A percentile compares a stretch with the other conserved stretches of the same genome.
Evolutionary conservation across 371 early-diverging fungal species (phyloP).

Genomic region (Mucor irregularis): DNA sequence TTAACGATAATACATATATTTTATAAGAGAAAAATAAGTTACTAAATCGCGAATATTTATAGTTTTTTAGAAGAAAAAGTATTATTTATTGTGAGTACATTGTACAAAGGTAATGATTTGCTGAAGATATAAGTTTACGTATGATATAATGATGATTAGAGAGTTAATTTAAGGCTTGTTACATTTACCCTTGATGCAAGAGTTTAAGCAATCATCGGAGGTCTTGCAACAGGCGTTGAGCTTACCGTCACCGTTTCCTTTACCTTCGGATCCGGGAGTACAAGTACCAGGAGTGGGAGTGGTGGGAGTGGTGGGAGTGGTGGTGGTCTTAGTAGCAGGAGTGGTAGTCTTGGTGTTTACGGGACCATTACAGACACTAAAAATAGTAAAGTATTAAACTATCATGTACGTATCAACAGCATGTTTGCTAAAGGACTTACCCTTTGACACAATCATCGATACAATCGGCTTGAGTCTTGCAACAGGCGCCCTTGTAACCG

Average conservation of each 20-base stretch:
- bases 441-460: conserved; percentile 3
- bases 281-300: conserved; percentile 5
- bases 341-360: not conserved
- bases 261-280: conserved; percentile 2
- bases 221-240: conserved; percentile 13
- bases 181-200: conserved; percentile 6
- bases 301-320: not conserved
- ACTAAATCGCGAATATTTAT: too few species aligned
- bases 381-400: too few species aligned
- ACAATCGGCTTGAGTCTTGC: conserved; percentile 9
- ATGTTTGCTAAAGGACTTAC: too few species aligned
- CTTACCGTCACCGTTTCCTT: conserved; percentile 12
- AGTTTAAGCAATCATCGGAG: conserved; percentile 7
- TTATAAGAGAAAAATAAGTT: too few species aligned
- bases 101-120: too few species aligned
- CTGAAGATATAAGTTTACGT: not conserved
- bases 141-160: not conserved
- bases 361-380: conserved; percentile 10
- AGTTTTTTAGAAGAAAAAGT: too few species aligned
- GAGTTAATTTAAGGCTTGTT: not conserved
- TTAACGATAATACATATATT: too few species aligned
- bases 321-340: not conserved
- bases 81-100: too few species aligned
- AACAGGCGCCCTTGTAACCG: conserved; percentile 15
- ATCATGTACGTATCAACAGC: too few species aligned